A percentile compares a stretch with the other conserved stretches of the same genome.
These are phyloP conservation scores for Trichoderma harzianum DNA, from an alignment of 2,329 filamentous ascomycete genomes.

Conservation along the genomic window DNA sequence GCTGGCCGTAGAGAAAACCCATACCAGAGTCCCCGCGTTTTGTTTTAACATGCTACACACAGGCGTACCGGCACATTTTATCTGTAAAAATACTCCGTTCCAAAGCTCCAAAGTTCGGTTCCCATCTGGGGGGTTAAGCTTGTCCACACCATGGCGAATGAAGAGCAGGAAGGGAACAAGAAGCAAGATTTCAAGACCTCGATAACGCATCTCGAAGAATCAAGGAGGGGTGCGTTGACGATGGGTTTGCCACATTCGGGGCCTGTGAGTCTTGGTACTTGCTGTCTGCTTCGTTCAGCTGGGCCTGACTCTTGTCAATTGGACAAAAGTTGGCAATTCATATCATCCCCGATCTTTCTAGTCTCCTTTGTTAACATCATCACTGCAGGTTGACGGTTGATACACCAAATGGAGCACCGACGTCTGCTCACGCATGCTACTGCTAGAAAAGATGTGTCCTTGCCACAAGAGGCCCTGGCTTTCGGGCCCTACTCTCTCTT, in stretches of 20 bases:
- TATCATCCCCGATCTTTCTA: conserved; percentile 1
- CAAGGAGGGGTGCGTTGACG: neutral
- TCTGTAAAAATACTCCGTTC: neutral
- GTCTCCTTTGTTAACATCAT: conserved; percentile 2
- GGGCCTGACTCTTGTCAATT: conserved; percentile 18
- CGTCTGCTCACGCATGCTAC: conserved; percentile 26
- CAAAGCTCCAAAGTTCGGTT: neutral
- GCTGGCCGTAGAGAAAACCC: neutral
- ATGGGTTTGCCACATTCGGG: neutral
- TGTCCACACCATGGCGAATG: neutral
- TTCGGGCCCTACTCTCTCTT: conserved; percentile 1
- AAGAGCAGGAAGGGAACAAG: neutral
- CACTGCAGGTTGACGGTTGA: conserved; percentile 11
- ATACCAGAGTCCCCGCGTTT: conserved; percentile 12
- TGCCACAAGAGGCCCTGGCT: conserved; percentile 28
- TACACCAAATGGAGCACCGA: conserved; percentile 23
- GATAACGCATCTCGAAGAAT: conserved; percentile 1
- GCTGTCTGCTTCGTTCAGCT: neutral
- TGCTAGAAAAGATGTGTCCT: conserved; percentile 26
- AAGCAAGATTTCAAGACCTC: neutral
- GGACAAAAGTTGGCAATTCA: conserved; percentile 18
- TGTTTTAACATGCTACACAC: conserved; percentile 9
- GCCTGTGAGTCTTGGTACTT: neutral
- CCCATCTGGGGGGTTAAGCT: neutral
- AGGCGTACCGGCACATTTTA: neutral